These are phyloP conservation scores for Helianthus tuberosus DNA, from an alignment of 129 eudicot species.

Conservation along the genomic window DNA sequence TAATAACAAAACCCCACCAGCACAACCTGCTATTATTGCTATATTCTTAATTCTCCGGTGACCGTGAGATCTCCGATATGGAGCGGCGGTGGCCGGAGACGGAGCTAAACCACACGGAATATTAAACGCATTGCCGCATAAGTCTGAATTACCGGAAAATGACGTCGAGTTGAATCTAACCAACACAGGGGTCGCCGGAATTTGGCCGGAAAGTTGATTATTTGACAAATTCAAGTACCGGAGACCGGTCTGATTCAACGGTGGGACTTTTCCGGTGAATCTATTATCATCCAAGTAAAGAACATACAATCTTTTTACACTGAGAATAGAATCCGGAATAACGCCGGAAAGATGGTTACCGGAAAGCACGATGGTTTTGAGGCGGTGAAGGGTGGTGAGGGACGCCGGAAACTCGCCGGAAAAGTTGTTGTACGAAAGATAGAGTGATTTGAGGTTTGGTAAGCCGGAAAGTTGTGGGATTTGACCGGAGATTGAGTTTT, in stretches of 20 bases:
- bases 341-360: conserved; percentile 57
- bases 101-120: conserved; percentile 45
- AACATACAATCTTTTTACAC: conserved; percentile 51
- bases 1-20: conserved; percentile 49
- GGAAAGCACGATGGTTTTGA: conserved; percentile 65
- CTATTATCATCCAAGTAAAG: conserved; percentile 69
- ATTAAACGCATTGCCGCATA: conserved; percentile 58
- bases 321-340: conserved; percentile 53
- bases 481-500: conserved; percentile 66
- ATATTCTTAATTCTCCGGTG: conserved; percentile 39
- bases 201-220: conserved; percentile 64
- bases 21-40: conserved; percentile 42
- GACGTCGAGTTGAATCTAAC: conserved; percentile 62
- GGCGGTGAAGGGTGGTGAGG: conserved; percentile 63
- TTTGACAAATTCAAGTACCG: conserved; percentile 66
- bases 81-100: conserved; percentile 39
- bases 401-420: conserved; percentile 68
- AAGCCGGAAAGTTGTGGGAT: conserved; percentile 71
- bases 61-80: conserved; percentile 15
- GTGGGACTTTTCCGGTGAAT: conserved; percentile 69
- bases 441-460: conserved; percentile 68
- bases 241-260: conserved; percentile 59
- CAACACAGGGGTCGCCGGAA: conserved; percentile 62
- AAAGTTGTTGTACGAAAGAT: conserved; percentile 55
- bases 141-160: conserved; percentile 48